These are phyloP conservation scores for Lolium multiflorum DNA, from an alignment of 176 grass and related monocot genomes.

Conservation along the genomic window DNA sequence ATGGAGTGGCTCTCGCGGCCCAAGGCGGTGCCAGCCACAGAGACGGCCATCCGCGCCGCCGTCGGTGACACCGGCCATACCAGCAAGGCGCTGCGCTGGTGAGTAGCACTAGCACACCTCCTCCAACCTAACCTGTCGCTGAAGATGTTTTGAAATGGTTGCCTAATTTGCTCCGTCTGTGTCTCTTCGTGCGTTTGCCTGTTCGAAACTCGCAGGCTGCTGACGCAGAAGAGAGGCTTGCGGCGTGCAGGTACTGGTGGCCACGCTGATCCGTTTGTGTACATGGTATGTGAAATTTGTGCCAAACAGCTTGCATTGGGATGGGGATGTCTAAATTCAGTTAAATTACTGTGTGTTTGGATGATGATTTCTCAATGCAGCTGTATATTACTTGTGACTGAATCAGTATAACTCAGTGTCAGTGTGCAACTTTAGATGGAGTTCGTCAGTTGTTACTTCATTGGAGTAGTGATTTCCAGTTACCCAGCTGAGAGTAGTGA, in stretches of 20 bases:
- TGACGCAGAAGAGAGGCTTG: slow-evolving; percentile 49
- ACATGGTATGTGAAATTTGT: slow-evolving; percentile 50
- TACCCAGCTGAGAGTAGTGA: neutral
- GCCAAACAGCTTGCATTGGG: neutral
- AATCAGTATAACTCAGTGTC: neutral
- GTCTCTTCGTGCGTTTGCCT: neutral
- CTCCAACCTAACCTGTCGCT: neutral
- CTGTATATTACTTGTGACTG: neutral
- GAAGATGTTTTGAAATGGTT: slow-evolving; percentile 13
- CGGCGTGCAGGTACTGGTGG: slow-evolving; percentile 42
- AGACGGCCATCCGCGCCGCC: slow-evolving; percentile 52
- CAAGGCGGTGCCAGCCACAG: slow-evolving; percentile 33
- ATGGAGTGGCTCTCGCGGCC: slow-evolving; percentile 48
- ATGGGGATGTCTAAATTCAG: neutral
- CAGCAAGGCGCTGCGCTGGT: slow-evolving; percentile 61
- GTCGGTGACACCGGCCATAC: slow-evolving; percentile 47
- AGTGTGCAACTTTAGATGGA: neutral
- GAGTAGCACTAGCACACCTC: neutral
- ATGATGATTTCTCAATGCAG: neutral
- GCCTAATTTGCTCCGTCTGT: neutral
- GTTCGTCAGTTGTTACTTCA: neutral
- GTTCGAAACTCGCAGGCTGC: slow-evolving; percentile 39
- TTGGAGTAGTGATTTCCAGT: neutral
- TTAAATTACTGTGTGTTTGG: neutral
- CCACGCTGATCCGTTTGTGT: slow-evolving; percentile 46